Evolutionary conservation across 345 rosid genomes (phyloP).

Genomic region (Brassica rapa): DNA sequence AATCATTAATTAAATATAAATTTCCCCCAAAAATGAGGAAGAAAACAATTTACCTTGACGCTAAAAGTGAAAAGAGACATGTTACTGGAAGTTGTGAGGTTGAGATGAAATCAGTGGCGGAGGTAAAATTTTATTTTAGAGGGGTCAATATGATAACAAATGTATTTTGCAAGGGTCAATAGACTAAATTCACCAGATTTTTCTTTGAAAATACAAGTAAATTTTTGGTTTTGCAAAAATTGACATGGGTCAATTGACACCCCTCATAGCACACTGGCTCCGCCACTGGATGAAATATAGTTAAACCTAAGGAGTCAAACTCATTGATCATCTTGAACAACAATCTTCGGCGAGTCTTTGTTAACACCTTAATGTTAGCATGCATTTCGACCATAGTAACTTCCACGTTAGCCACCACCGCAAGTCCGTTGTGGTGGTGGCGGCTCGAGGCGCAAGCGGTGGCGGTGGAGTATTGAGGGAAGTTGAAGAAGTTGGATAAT

Average conservation of each 20-base stretch:
- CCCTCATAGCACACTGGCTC: too few species aligned
- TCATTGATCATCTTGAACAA: constrained; percentile 55
- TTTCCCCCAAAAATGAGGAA: neutral
- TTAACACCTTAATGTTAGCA: constrained; percentile 60
- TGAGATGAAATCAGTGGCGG: constrained; percentile 70
- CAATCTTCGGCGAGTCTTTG: constrained; percentile 52
- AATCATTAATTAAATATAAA: neutral
- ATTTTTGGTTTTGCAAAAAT: too few species aligned
- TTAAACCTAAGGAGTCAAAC: constrained; percentile 50
- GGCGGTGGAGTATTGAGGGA: constrained; percentile 56
- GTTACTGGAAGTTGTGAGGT: constrained; percentile 49
- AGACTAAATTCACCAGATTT: too few species aligned
- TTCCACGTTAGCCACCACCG: constrained; percentile 57
- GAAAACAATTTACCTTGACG: constrained; percentile 49
- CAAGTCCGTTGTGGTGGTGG: constrained; percentile 10
- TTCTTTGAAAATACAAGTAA: too few species aligned
- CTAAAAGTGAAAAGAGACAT: constrained; percentile 58
- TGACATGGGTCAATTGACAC: too few species aligned
- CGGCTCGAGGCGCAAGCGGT: neutral
- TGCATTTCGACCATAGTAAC: constrained; percentile 62
- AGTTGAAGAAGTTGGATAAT: constrained; percentile 55
- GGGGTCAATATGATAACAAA: too few species aligned
- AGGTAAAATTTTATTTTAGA: too few species aligned
- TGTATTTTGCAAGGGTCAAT: too few species aligned
- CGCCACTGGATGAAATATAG: constrained; percentile 57